Base-by-base conservation (phyloP, 2,329 filamentous ascomycete genomes). In the Geosmithia morbida region DNA sequence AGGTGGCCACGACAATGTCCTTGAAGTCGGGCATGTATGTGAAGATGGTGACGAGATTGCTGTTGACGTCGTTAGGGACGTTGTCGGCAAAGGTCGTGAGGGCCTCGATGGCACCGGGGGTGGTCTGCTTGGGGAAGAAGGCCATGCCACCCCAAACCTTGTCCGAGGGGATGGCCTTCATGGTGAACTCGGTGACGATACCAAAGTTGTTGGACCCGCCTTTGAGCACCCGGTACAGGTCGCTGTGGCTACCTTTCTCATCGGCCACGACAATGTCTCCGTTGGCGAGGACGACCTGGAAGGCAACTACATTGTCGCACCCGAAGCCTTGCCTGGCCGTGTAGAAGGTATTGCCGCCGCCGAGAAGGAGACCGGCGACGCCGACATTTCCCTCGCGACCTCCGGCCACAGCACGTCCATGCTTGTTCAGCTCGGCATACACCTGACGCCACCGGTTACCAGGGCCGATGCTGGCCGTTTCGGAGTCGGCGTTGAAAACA, bases 271-370 rank as follows among this genome's bases (percentile, higher is more conserved):
- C 58, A 18, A 76, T 61, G 2, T 53, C 50, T 0, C 72, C 72
- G 29, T 62, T 59, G 0, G 68, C 65, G 1, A 74, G 64, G 2
- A 78, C 72, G 10, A 77, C 61, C 52, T 74, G 62, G 45, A 62
- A 72, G 18, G 60, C 62, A 19, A 56, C 52, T 13, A 72, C 63
- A 11, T 63, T 68, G 55, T 74, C 71, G 50, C 67, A 71, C 7
- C 62, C 67, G 53, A 67, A 71, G 6, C 74, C 74, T 30, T 66
- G 56, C 1, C 58, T 58, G 0, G 64, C 63, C 1, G 52, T 51
- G 45, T 50, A 51, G 45, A 52, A 54, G n/a, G 55, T 51, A 29
- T 50, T 55, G 2, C 57, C 56, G 0, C 57, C 59, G 13, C 59
- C 59, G 2, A 59, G 53, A 8, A 59, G 48, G 5, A 61, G 50